These are phyloP conservation scores for Saccharomycopsis hybrid DNA, from an alignment of 1,139 yeast species.

Conservation along the genomic window DNA sequence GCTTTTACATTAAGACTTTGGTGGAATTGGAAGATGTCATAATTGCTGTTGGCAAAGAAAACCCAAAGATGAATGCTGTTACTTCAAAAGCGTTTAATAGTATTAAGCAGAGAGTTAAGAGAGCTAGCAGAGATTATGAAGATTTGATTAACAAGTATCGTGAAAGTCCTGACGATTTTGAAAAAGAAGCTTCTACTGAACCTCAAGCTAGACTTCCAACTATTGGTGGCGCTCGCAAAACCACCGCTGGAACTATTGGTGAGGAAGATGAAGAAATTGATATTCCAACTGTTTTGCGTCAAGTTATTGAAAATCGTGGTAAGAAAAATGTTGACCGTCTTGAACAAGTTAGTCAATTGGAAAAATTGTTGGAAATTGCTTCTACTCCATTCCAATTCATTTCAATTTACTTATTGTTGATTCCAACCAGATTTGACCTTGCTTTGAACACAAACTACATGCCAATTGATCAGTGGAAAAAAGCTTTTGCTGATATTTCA, in stretches of 20 bases:
- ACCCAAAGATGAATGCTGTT: conserved; percentile 72
- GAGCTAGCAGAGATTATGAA: conserved; percentile 65
- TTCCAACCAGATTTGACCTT: conserved; percentile 84
- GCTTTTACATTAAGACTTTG: conserved; percentile 60
- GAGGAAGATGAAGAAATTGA: conserved; percentile 31
- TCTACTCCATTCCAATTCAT: conserved; percentile 68
- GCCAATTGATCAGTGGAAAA: conserved; percentile 80
- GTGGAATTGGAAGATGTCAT: conserved; percentile 70
- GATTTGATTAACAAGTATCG: conserved; percentile 53
- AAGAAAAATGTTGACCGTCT: conserved; percentile 83
- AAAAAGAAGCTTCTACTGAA: conserved; percentile 31
- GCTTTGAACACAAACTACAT: conserved; percentile 61
- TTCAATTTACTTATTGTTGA: conserved; percentile 70
- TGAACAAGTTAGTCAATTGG: conserved; percentile 73
- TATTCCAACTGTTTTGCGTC: conserved; percentile 68
- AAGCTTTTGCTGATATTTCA: conserved; percentile 56
- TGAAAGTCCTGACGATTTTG: conserved; percentile 69
- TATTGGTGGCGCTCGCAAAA: conserved; percentile 23
- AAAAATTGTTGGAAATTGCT: conserved; percentile 50
- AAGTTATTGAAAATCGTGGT: conserved; percentile 87
- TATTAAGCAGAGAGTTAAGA: conserved; percentile 82
- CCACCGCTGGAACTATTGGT: conserved; percentile 16
- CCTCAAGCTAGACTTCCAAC: conserved; percentile 28
- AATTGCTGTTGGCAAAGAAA: conserved; percentile 46
- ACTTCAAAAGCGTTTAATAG: conserved; percentile 86